Percentiles rank a stretch among this genome's conserved stretches.
Conservation (phyloP, 345 rosid species). For the Populus deltoides region DNA sequence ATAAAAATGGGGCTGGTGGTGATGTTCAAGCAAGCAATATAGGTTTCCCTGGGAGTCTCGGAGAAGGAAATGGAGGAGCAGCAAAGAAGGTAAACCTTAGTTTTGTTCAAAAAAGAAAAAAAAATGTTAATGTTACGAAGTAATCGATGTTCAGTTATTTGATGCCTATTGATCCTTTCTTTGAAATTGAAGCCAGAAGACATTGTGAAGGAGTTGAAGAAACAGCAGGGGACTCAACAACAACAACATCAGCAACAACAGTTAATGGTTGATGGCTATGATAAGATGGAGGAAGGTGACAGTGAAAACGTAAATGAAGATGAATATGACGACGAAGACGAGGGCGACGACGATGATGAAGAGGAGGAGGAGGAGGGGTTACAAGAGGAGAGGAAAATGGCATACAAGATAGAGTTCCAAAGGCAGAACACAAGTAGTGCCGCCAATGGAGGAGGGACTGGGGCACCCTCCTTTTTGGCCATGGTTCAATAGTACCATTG, state of each 20-base stretch:
- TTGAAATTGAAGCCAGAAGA: constrained; percentile 77
- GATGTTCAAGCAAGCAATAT: constrained; percentile 7
- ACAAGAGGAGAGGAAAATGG: constrained; percentile 49
- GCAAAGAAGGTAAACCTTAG: constrained; percentile 42
- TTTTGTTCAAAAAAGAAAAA: neutral
- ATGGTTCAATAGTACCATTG: constrained; percentile 43
- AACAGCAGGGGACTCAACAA: constrained; percentile 31
- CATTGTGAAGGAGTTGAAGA: constrained; percentile 61
- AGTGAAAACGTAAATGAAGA: constrained; percentile 29
- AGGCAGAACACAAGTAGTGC: constrained; percentile 32
- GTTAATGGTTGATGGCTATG: constrained; percentile 44
- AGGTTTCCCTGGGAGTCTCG: constrained; percentile 17
- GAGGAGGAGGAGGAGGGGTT: constrained; percentile 46
- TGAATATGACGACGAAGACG: constrained; percentile 19
- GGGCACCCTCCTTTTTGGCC: constrained; percentile 52
- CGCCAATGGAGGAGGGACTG: constrained; percentile 57
- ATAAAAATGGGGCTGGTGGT: constrained; percentile 17
- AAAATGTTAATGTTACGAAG: neutral
- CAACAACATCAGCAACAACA: constrained; percentile 15
- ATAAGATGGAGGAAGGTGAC: constrained; percentile 42
- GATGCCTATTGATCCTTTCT: constrained; percentile 36
- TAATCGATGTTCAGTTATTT: neutral
- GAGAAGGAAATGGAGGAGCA: constrained; percentile 39
- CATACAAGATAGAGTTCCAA: constrained; percentile 56
- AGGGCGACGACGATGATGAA: constrained; percentile 35